Conservation (phyloP, 768 basidiomycete species). For the Boletus rex-veris region DNA sequence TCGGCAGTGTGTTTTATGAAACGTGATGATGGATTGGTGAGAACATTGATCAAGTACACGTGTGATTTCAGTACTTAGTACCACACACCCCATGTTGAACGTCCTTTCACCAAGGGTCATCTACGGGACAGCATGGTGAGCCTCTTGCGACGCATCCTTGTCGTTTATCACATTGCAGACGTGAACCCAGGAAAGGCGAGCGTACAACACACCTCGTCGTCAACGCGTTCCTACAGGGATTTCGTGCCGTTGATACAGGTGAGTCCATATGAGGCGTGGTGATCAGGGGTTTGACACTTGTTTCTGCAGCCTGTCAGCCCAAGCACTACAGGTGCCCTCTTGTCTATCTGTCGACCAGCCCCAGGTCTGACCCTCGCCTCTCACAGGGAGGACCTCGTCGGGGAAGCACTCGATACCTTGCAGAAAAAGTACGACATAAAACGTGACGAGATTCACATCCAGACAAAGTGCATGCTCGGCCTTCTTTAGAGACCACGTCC, state of each 20-base stretch:
- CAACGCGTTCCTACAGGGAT: slow-evolving; percentile 70
- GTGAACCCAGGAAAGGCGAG: slow-evolving; percentile 66
- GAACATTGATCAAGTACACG: not conserved
- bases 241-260: slow-evolving; percentile 84
- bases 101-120: slow-evolving; percentile 43
- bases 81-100: slow-evolving; percentile 24
- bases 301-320: slow-evolving; percentile 54
- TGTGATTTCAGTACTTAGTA: slow-evolving; percentile 12
- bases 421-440: slow-evolving; percentile 55
- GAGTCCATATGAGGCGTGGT: slow-evolving; percentile 21
- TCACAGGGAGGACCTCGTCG: slow-evolving; percentile 74
- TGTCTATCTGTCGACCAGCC: not conserved
- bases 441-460: slow-evolving; percentile 70
- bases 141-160: not conserved
- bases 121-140: slow-evolving; percentile 63
- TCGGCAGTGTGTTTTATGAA: no score
- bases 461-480: slow-evolving; percentile 61
- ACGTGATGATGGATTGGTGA: not conserved
- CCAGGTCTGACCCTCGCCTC: not conserved
- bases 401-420: slow-evolving; percentile 61
- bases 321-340: slow-evolving; percentile 62
- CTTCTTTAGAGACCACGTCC: not conserved
- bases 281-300: slow-evolving; percentile 15
- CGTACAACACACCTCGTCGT: slow-evolving; percentile 64
- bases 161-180: not conserved